Base-by-base conservation (phyloP, 2,329 filamentous ascomycete genomes). In the Cladorrhinum sp. region DNA sequence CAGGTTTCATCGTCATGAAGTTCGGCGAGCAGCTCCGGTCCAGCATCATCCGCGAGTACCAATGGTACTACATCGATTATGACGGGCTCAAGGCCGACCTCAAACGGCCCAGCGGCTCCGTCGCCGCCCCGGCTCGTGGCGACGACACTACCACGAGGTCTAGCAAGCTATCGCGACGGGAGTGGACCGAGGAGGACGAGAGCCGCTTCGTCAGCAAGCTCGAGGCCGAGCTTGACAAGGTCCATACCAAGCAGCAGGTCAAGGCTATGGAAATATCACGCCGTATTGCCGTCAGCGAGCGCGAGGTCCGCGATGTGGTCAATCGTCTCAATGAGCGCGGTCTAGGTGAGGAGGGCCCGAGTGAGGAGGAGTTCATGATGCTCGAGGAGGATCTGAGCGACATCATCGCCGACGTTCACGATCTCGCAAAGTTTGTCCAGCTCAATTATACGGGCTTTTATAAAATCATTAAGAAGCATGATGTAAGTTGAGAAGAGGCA, bases 401-500 rank as follows among this genome's bases (percentile, higher is more conserved):
- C 74, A 93, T 99, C 71, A 99, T 99, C 73, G 95, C 95, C 68
- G 93, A 99, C 72, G 95, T 99, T 22, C 93, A 99, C 76, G 95
- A 99, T 71, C 83, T 99, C 62, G 93, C 95, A 75, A 98, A 98
- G 78, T 99, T 96, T 74, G 96, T 96, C 6, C 93, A 97, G 78
- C 79, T 99, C 72, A 99, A 99, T 78, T 99, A 99, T 73, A 98
- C 93, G 0, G 95, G 95, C 4, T 99, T 99, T 74, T 96, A 97
- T 80, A 99, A 99, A 82, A 99, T 99, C 65, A 96, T 99, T 77
- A 99, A 99, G 83, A 99, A 99, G 82, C 95, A 99, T 75, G 95
- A 97, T 78, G 91, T 93, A 76, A 68, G 89, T 79, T 8, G 16
- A 20, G 20, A 10, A 25, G 3, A 12, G 29, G 27, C 32, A 36